Evolutionary conservation across 345 rosid genomes (phyloP).

Genomic region (Linum usitatissimum): DNA sequence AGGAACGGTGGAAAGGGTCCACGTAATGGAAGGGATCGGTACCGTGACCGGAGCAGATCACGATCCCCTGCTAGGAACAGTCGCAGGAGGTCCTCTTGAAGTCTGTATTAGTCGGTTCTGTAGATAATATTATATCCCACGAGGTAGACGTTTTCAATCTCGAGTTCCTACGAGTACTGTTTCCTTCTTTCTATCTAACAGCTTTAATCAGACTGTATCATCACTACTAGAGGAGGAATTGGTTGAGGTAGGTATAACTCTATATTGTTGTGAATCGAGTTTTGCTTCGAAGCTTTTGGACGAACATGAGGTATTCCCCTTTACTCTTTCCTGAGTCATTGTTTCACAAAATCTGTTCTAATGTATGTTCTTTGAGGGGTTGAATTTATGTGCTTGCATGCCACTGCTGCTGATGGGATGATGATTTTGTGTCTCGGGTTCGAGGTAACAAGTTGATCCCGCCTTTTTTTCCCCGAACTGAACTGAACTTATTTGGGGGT

Average conservation of each 20-base stretch:
- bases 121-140: conserved; percentile 33
- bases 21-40: conserved; percentile 51
- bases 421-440: too few species aligned
- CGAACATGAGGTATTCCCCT: neutral
- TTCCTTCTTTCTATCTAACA: conserved; percentile 58
- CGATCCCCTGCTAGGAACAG: conserved; percentile 74
- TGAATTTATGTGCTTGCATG: neutral
- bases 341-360: neutral
- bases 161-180: conserved; percentile 17
- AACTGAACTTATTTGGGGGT: too few species aligned
- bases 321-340: neutral
- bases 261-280: neutral
- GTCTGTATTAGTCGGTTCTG: conserved; percentile 52
- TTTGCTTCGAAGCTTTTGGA: neutral
- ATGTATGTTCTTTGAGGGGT: neutral
- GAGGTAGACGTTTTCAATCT: conserved; percentile 71
- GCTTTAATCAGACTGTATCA: conserved; percentile 71
- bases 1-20: conserved; percentile 47
- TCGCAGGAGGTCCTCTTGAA: conserved; percentile 59
- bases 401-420: neutral
- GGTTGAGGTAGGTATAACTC: conserved; percentile 72
- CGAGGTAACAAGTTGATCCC: too few species aligned
- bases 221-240: conserved; percentile 60
- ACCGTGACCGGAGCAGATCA: conserved; percentile 66
- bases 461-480: too few species aligned